phyloP scores from a whole-genome alignment of 1,139 yeast species.

The Schizosaccharomyces versatilis region DNA sequence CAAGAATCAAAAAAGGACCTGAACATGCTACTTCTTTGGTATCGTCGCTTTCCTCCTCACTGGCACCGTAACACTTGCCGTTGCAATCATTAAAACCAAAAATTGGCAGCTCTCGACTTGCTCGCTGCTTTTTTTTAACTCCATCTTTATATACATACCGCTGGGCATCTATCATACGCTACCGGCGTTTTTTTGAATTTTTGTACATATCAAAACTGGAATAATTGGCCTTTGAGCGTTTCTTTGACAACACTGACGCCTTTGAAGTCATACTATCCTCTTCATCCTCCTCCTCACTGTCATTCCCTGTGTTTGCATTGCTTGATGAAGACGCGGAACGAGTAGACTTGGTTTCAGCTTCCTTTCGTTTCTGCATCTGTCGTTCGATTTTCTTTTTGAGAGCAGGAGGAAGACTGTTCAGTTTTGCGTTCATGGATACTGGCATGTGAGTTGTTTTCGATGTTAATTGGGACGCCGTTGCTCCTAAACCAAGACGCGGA shows the following conservation, averaged over 20 bases:
- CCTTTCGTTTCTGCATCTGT: neutral
- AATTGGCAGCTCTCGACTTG: neutral
- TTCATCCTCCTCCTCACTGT: neutral
- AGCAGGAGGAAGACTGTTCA: conserved; percentile 4
- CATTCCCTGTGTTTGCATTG: neutral
- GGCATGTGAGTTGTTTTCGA: neutral
- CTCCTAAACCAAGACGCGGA: neutral
- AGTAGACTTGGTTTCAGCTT: neutral
- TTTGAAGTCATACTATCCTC: neutral
- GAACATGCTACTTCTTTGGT: neutral
- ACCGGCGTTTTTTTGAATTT: neutral
- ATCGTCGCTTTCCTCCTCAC: neutral
- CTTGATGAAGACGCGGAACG: neutral
- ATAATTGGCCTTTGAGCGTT: neutral
- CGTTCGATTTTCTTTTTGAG: neutral
- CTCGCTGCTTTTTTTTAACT: neutral
- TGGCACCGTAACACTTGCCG: neutral
- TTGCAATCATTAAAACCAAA: neutral
- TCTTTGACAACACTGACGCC: neutral
- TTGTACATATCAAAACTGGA: neutral
- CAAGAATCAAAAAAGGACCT: neutral
- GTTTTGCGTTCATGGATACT: neutral
- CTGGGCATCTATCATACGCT: neutral
- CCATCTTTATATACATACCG: neutral
- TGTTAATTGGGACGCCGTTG: neutral